phyloP scores from a whole-genome alignment of 441 rosid genomes.

The Euphorbia schlechtendalii region DNA sequence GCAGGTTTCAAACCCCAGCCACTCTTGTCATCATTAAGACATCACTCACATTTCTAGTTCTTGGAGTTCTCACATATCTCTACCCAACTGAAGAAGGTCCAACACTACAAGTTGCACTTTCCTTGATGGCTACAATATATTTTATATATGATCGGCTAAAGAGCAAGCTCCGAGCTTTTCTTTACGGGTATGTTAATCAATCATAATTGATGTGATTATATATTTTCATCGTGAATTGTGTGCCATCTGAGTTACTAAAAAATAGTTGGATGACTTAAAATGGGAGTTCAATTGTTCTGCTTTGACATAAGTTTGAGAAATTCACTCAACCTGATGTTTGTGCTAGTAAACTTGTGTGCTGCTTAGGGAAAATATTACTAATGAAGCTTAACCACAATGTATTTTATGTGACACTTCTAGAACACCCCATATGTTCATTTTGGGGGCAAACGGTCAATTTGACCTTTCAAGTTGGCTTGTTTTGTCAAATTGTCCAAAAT shows the following conservation, averaged over 20 bases:
- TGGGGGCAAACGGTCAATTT: neutral
- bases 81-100: conserved; percentile 99
- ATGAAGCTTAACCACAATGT: neutral
- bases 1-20: conserved; percentile 78
- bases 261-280: neutral
- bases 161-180: conserved; percentile 60
- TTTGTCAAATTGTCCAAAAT: neutral
- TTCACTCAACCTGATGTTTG: neutral
- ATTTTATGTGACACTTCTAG: neutral
- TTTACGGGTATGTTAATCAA: conserved; percentile 56
- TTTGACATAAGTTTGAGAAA: neutral
- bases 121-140: conserved; percentile 68
- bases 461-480: neutral
- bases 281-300: neutral
- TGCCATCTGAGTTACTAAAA: neutral
- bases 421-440: neutral
- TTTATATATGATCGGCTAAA: conserved; percentile 71
- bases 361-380: neutral
- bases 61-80: conserved; percentile 70
- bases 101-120: conserved; percentile 78
- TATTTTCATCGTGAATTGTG: conserved; percentile 6
- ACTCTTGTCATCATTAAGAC: conserved; percentile 58
- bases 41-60: conserved; percentile 53
- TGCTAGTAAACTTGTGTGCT: no score
- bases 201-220: neutral